phyloP scores from a whole-genome alignment of 352 stramenopile species.

The Globisporangium ultimum region DNA sequence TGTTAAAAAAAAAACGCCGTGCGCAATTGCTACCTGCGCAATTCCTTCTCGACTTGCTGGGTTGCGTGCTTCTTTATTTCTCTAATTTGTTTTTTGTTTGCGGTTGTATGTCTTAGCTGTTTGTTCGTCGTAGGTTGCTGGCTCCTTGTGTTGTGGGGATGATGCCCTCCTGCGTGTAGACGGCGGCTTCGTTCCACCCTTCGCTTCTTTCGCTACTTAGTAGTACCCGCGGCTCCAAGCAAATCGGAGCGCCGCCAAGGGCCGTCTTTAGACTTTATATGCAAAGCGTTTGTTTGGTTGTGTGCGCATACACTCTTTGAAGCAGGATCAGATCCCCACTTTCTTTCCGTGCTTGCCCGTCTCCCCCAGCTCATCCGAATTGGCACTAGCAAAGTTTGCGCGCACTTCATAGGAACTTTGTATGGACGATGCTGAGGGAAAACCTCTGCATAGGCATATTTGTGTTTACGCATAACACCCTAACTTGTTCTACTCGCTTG shows the following conservation, averaged over 20 bases:
- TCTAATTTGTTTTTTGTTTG: too few species aligned
- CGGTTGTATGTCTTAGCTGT: neutral
- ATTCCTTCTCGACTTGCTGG: neutral
- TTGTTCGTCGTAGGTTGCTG: conserved; percentile 3
- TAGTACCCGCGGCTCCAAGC: neutral
- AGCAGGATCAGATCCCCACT: conserved; percentile 13
- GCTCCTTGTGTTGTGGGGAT: conserved; percentile 9
- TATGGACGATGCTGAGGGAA: too few species aligned
- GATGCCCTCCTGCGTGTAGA: conserved; percentile 2
- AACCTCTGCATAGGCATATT: neutral
- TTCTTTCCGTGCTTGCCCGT: conserved; percentile 3
- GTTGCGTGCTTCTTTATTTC: neutral
- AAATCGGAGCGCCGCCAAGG: conserved; percentile 5
- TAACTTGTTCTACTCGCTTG: too few species aligned
- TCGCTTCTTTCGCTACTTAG: neutral
- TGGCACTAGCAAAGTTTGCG: neutral
- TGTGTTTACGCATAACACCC: conserved; percentile 3
- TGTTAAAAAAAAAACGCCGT: conserved; percentile 8
- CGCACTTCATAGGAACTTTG: neutral
- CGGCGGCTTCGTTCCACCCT: conserved; percentile 9
- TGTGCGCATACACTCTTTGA: conserved; percentile 3
- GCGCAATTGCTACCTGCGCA: neutral
- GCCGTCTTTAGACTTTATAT: neutral
- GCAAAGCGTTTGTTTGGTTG: neutral
- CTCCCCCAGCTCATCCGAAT: neutral